Evolutionary conservation across 192 early-diverging fungal genomes (phyloP).

Genomic region (Cetraspora pellucida): DNA sequence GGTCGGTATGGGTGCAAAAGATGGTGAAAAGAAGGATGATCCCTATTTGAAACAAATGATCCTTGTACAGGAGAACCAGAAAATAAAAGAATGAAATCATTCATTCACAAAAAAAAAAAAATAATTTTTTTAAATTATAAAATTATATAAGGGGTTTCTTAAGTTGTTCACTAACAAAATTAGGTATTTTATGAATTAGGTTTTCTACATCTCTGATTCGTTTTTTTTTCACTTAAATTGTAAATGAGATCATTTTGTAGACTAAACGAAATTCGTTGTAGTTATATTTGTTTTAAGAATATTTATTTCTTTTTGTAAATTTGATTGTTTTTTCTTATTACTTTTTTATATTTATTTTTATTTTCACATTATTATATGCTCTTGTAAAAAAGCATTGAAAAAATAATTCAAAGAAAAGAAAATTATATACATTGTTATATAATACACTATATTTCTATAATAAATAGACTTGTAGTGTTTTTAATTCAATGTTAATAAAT

Average conservation of each 20-base stretch:
- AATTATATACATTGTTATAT: no score
- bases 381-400: no score
- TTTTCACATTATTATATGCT: no score
- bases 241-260: not conserved
- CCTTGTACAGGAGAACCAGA: slow-evolving; percentile 16
- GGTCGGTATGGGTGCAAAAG: no score
- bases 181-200: not conserved
- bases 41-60: slow-evolving; percentile 27
- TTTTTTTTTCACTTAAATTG: not conserved
- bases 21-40: slow-evolving; percentile 23
- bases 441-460: no score
- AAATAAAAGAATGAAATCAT: slow-evolving; percentile 8
- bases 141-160: not conserved
- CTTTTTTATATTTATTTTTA: no score
- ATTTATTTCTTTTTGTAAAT: slow-evolving; percentile 1
- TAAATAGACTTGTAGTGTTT: no score
- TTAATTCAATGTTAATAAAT: no score
- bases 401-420: no score
- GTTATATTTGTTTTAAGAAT: slow-evolving; percentile 6
- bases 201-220: not conserved
- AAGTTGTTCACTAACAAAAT: not conserved
- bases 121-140: not conserved
- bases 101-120: not conserved
- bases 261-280: slow-evolving; percentile 1
- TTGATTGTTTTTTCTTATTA: not conserved